Evolutionary conservation across 148 eudicot genomes (phyloP).

Genomic region (Vaccinium macrocarpon): DNA sequence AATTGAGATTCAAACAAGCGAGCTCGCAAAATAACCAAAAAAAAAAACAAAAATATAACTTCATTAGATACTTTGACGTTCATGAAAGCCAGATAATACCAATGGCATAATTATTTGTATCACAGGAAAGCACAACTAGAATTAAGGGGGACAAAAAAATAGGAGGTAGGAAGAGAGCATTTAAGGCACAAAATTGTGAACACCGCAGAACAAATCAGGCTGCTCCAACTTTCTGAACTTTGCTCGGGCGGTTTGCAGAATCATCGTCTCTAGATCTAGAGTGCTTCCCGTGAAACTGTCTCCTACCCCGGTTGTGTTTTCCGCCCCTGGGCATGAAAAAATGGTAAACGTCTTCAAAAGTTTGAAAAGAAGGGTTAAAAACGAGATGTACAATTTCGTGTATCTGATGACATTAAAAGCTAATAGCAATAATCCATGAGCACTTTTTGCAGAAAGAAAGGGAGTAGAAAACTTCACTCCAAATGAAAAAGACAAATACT

Average conservation of each 20-base stretch:
- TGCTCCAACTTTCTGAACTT: constrained; percentile 53
- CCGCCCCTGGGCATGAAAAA: constrained; percentile 65
- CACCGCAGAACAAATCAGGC: constrained; percentile 19
- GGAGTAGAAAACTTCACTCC: background rate
- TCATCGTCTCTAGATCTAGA: constrained; percentile 56
- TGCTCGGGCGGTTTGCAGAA: constrained; percentile 50
- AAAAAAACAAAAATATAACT: background rate
- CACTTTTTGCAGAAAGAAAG: background rate
- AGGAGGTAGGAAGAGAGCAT: background rate
- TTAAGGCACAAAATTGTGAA: constrained; percentile 3
- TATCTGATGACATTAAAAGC: background rate
- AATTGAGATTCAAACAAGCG: background rate
- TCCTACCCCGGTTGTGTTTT: constrained; percentile 51
- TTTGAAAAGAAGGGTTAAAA: background rate
- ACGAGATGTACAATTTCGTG: background rate
- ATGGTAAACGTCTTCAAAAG: background rate
- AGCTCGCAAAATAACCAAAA: background rate
- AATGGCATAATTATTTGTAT: background rate
- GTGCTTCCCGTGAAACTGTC: constrained; percentile 49
- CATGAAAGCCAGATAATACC: background rate
- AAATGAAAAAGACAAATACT: no score
- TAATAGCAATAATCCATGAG: background rate
- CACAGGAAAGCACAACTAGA: background rate
- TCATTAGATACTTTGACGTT: background rate
- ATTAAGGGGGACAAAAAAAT: background rate